phyloP scores from a whole-genome alignment of 2,329 filamentous ascomycete species.

The Fusarium caatingaense region DNA sequence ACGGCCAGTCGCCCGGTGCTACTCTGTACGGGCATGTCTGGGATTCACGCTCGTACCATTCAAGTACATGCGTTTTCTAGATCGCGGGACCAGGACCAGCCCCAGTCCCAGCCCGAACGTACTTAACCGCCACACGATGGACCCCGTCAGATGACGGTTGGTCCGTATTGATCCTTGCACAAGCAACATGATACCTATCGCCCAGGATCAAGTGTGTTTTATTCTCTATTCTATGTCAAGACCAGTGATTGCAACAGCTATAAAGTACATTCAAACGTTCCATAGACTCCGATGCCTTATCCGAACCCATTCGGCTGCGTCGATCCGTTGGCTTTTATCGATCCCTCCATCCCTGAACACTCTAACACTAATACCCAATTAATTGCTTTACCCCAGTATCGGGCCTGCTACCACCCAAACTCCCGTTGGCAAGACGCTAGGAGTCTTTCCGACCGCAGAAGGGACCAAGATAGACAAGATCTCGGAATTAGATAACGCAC shows the following conservation, averaged over 20 bases:
- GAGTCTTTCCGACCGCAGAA: slow-evolving; percentile 21
- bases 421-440: slow-evolving; percentile 14
- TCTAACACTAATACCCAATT: slow-evolving; percentile 17
- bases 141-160: slow-evolving; percentile 41
- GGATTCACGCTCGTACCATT: slow-evolving; percentile 19
- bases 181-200: slow-evolving; percentile 1
- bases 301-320: not conserved
- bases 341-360: slow-evolving; percentile 20
- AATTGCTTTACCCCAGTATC: slow-evolving; percentile 31
- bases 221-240: slow-evolving; percentile 1
- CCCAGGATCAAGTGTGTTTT: not conserved
- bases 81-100: slow-evolving; percentile 26
- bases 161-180: slow-evolving; percentile 26
- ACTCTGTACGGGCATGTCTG: slow-evolving; percentile 7
- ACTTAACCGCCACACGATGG: slow-evolving; percentile 41
- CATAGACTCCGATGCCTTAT: slow-evolving; percentile 4
- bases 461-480: not conserved
- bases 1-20: slow-evolving; percentile 16
- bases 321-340: slow-evolving; percentile 5
- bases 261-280: not conserved
- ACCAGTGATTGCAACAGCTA: slow-evolving; percentile 3
- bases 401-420: slow-evolving; percentile 22
- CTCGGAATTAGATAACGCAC: not conserved
- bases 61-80: slow-evolving; percentile 13
- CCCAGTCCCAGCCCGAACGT: slow-evolving; percentile 19